Percentiles rank a stretch among this genome's conserved stretches.
phyloP scores from a whole-genome alignment of 257 asterid species.

The Solanum medicagineum region DNA sequence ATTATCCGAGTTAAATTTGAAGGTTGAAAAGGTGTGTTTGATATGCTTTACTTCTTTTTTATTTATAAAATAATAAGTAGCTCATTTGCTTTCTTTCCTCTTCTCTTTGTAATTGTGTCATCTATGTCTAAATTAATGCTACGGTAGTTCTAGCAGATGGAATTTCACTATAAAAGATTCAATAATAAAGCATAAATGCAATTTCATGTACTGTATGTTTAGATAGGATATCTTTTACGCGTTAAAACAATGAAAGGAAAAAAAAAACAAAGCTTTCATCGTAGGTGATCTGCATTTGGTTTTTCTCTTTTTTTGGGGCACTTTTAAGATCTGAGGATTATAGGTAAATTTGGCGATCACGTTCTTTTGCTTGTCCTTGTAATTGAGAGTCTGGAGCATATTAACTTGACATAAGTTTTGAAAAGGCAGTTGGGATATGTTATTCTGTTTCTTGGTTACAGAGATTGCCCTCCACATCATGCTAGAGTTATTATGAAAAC shows the following conservation, averaged over 20 bases:
- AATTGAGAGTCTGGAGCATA: background rate
- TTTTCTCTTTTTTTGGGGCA: background rate
- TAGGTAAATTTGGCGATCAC: background rate
- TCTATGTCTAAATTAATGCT: background rate
- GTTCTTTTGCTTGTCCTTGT: background rate
- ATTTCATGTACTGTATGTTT: background rate
- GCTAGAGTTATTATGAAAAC: background rate
- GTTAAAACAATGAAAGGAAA: background rate
- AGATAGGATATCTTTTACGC: background rate
- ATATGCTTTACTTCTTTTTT: background rate
- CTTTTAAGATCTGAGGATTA: background rate
- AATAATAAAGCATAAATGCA: background rate
- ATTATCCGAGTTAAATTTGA: constrained; percentile 36
- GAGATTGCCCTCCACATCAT: background rate
- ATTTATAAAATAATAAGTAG: background rate
- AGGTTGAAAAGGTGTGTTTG: constrained; percentile 33
- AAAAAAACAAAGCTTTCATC: background rate
- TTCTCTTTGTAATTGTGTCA: background rate
- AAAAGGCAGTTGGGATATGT: background rate
- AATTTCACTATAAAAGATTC: background rate
- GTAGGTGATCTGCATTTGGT: background rate
- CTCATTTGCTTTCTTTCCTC: background rate
- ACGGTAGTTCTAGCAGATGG: background rate
- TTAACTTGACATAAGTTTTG: background rate
- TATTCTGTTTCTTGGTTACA: background rate